phyloP scores from a whole-genome alignment of 768 basidiomycete genomes.

The Pulveroboletus ravenelii region DNA sequence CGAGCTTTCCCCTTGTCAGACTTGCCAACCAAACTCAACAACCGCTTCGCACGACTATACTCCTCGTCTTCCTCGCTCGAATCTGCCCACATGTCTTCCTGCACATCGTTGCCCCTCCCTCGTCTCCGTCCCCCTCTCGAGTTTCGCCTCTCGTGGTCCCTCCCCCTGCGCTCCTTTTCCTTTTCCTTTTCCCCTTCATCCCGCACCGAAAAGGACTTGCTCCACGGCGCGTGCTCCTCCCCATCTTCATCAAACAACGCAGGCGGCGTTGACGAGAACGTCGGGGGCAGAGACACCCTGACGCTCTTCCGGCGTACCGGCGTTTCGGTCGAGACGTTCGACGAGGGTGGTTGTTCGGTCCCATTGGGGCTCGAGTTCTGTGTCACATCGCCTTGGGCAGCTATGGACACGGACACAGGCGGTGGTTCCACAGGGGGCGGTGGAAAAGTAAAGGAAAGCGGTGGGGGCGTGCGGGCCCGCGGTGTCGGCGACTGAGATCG shows the following conservation, averaged over 20 bases:
- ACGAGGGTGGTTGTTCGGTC: conserved; percentile 3
- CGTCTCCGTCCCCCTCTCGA: background rate
- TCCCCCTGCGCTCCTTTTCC: background rate
- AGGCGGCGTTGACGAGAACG: conserved; percentile 69
- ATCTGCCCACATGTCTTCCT: conserved; percentile 58
- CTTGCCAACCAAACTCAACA: conserved; percentile 46
- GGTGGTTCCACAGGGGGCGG: conserved; percentile 14
- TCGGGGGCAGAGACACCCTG: conserved; percentile 70
- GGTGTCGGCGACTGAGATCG: background rate
- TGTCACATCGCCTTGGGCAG: background rate
- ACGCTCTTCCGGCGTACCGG: conserved; percentile 59
- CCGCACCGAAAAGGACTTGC: conserved; percentile 2
- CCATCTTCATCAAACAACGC: conserved; percentile 51
- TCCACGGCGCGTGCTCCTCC: conserved; percentile 13
- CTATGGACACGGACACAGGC: background rate
- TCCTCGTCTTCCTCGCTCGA: conserved; percentile 73
- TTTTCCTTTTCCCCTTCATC: conserved; percentile 2
- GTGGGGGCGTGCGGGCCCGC: background rate
- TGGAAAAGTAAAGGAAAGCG: conserved; percentile 10
- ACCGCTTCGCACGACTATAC: conserved; percentile 52
- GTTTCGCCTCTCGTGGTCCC: conserved; percentile 5
- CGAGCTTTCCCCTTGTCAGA: conserved; percentile 7
- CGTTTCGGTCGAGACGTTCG: conserved; percentile 14
- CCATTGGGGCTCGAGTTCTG: background rate
- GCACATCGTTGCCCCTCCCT: background rate